Conservation (phyloP, 2,329 filamentous ascomycete species). For the Fusarium mexicanum region DNA sequence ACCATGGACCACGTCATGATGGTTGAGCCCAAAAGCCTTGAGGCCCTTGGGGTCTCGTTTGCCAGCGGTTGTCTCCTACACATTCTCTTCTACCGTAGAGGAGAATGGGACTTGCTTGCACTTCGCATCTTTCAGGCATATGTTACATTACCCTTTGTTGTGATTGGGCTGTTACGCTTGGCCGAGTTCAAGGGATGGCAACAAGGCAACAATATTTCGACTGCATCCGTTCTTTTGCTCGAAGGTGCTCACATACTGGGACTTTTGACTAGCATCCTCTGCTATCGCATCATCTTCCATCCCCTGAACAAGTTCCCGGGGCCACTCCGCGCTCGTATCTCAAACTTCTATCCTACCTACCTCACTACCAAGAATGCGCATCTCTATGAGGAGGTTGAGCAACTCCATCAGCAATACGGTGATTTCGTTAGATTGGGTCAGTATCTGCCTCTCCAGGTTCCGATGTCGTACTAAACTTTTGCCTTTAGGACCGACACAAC, state of each 20-base stretch:
- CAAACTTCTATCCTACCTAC: constrained; percentile 38
- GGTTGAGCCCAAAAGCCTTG: not conserved
- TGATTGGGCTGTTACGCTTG: not conserved
- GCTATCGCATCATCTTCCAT: constrained; percentile 34
- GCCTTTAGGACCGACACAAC: constrained; percentile 7
- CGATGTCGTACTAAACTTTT: not conserved
- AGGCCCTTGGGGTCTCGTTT: not conserved
- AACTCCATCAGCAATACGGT: constrained; percentile 13
- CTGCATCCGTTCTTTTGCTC: not conserved
- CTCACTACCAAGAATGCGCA: constrained; percentile 35
- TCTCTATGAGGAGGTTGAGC: constrained; percentile 41
- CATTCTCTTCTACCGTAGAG: constrained; percentile 32
- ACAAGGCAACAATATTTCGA: not conserved
- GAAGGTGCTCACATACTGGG: not conserved
- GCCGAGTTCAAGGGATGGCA: not conserved
- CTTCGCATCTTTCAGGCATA: constrained; percentile 16
- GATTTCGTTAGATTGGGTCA: constrained; percentile 23
- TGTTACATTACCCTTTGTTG: not conserved
- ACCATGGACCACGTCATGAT: not conserved
- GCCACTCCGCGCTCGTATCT: constrained; percentile 41
- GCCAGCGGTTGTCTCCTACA: constrained; percentile 22
- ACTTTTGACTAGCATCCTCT: constrained; percentile 5
- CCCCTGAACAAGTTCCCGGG: constrained; percentile 43
- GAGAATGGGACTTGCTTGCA: constrained; percentile 42
- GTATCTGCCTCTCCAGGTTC: not conserved